phyloP scores from a whole-genome alignment of 1,284 basidiomycete genomes.

The Trametes pubescens region DNA sequence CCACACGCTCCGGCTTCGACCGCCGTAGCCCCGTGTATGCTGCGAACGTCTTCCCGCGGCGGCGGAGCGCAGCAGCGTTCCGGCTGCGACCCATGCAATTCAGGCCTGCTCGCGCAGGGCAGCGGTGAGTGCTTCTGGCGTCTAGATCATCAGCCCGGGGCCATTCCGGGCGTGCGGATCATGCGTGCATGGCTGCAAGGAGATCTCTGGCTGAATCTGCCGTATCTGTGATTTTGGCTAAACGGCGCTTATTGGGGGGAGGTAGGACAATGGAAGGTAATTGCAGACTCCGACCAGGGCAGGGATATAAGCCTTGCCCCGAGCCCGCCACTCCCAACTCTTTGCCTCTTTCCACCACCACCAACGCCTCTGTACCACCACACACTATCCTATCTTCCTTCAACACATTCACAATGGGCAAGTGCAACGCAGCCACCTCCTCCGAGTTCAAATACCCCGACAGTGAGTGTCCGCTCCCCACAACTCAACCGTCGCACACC shows the following conservation, averaged over 20 bases:
- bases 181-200: slow-evolving; percentile 15
- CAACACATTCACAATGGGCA: slow-evolving; percentile 3
- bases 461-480: slow-evolving; percentile 5
- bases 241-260: slow-evolving; percentile 9
- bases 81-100: slow-evolving; percentile 11
- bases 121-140: slow-evolving; percentile 14
- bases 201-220: slow-evolving; percentile 25
- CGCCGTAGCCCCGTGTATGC: slow-evolving; percentile 13
- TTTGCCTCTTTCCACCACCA: slow-evolving; percentile 9
- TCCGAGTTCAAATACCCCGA: slow-evolving; percentile 16
- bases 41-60: neutral
- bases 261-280: slow-evolving; percentile 14
- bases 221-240: slow-evolving; percentile 18
- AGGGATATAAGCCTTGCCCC: slow-evolving; percentile 18
- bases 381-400: neutral
- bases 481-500: neutral
- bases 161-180: slow-evolving; percentile 27
- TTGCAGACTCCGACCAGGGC: slow-evolving; percentile 1
- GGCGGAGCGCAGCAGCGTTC: neutral
- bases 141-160: slow-evolving; percentile 22
- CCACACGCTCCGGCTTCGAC: slow-evolving; percentile 21
- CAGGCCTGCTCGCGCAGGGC: slow-evolving; percentile 6
- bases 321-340: slow-evolving; percentile 2
- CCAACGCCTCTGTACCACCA: neutral
- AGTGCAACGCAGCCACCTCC: neutral